Conservation (phyloP, 306 rosid genomes). For the Malus sylvestris region DNA sequence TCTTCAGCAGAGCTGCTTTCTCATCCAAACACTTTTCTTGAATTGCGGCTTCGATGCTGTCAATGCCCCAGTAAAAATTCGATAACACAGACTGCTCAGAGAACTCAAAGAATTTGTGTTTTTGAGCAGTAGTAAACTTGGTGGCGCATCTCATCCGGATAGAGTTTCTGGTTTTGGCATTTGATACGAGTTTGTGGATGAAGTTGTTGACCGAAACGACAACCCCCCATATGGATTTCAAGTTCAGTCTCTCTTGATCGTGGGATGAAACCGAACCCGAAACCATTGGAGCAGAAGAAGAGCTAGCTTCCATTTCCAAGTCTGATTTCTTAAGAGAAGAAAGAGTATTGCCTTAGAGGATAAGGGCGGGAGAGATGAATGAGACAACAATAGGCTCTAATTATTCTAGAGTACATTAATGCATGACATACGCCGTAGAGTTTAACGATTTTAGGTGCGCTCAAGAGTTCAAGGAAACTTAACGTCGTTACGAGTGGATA, state of each 20-base stretch:
- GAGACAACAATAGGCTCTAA: neutral
- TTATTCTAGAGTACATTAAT: neutral
- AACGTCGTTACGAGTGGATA: no score
- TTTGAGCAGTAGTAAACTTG: conserved; percentile 39
- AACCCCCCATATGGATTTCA: conserved; percentile 43
- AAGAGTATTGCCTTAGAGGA: neutral
- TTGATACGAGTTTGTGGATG: conserved; percentile 35
- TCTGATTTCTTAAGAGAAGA: conserved; percentile 5
- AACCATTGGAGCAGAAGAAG: conserved; percentile 17
- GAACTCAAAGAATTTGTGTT: conserved; percentile 56
- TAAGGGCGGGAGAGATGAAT: neutral
- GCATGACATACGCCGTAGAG: no score
- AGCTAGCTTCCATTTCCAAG: conserved; percentile 13
- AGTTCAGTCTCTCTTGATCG: conserved; percentile 39
- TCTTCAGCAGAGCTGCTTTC: conserved; percentile 30
- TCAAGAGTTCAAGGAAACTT: no score
- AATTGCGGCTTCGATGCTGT: conserved; percentile 54
- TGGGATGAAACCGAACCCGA: neutral
- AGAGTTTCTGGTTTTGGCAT: conserved; percentile 35
- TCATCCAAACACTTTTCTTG: conserved; percentile 32
- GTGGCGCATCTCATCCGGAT: conserved; percentile 44
- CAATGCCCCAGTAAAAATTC: conserved; percentile 62
- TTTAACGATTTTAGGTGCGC: no score
- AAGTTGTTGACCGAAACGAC: conserved; percentile 43
- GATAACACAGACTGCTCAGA: conserved; percentile 61